A percentile compares a stretch with the other conserved stretches of the same genome.
Evolutionary conservation across 495 filamentous ascomycete genomes (phyloP).

Genomic region (Penicillium steckii): DNA sequence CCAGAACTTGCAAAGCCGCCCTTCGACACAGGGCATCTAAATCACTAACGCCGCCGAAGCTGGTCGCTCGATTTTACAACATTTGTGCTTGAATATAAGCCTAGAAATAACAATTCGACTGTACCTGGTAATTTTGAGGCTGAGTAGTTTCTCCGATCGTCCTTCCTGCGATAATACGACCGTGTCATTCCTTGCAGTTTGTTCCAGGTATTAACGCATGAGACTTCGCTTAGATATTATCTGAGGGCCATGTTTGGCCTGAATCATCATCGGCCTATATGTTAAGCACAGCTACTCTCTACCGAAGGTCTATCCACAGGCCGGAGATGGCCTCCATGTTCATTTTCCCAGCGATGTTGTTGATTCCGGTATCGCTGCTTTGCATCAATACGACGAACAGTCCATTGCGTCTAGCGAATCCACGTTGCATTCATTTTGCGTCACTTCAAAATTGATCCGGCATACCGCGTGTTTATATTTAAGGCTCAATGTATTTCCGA

Average conservation of each 20-base stretch:
- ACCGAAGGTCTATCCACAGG: slow-evolving; percentile 33
- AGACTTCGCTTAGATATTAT: slow-evolving; percentile 36
- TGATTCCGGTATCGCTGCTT: slow-evolving; percentile 41
- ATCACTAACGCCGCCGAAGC: slow-evolving; percentile 35
- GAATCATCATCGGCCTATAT: slow-evolving; percentile 34
- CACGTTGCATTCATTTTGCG: slow-evolving; percentile 48
- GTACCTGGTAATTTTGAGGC: slow-evolving; percentile 1
- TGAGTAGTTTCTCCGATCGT: slow-evolving; percentile 23
- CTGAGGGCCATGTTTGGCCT: slow-evolving; percentile 38
- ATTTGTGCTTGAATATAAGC: slow-evolving; percentile 34
- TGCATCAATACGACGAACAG: slow-evolving; percentile 40
- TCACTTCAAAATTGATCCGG: slow-evolving; percentile 42
- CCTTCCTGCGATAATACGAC: slow-evolving; percentile 23
- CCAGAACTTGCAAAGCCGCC: slow-evolving; percentile 37
- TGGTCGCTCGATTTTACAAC: slow-evolving; percentile 37
- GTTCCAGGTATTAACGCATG: slow-evolving; percentile 40
- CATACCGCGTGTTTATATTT: slow-evolving; percentile 45
- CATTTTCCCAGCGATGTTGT: slow-evolving; percentile 42
- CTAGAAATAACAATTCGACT: slow-evolving; percentile 33
- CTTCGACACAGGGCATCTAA: slow-evolving; percentile 46
- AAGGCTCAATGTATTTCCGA: slow-evolving; percentile 26
- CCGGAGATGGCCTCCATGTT: slow-evolving; percentile 42
- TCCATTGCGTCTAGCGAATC: slow-evolving; percentile 45
- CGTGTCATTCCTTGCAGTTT: slow-evolving; percentile 31
- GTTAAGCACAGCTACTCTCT: slow-evolving; percentile 27